Conservation (phyloP, 805 yeast genomes). For the Ogataea minuta region DNA sequence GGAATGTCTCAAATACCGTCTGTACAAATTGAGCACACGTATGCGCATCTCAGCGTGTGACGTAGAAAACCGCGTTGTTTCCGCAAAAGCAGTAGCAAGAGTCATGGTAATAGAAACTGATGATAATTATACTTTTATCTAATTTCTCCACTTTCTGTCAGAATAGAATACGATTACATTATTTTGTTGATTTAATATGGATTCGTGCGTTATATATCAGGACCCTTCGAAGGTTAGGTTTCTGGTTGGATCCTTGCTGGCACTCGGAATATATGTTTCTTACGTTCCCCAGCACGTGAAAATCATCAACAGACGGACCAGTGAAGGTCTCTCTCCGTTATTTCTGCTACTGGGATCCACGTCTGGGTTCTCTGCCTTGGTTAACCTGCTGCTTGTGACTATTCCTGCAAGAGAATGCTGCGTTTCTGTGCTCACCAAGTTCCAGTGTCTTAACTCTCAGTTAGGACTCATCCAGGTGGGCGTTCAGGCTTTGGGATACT, state of each 20-base stretch:
- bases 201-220: constrained; percentile 41
- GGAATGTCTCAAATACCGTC: constrained; percentile 65
- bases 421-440: constrained; percentile 36
- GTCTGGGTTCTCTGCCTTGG: constrained; percentile 64
- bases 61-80: constrained; percentile 67
- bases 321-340: constrained; percentile 77
- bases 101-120: constrained; percentile 39
- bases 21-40: constrained; percentile 68
- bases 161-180: constrained; percentile 5
- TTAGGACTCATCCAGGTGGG: constrained; percentile 67
- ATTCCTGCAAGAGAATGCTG: constrained; percentile 65
- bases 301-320: constrained; percentile 54
- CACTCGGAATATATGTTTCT: constrained; percentile 65
- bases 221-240: constrained; percentile 53
- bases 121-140: background rate
- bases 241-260: constrained; percentile 48
- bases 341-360: constrained; percentile 69
- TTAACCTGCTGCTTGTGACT: constrained; percentile 64
- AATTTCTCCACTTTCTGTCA: constrained; percentile 12
- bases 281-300: constrained; percentile 74
- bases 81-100: constrained; percentile 79
- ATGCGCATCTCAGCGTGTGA: constrained; percentile 57
- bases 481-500: constrained; percentile 58
- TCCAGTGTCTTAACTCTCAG: constrained; percentile 66
- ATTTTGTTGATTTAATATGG: constrained; percentile 3